A percentile compares a stretch with the other conserved stretches of the same genome.
Conservation (phyloP, 164 flowering plant genomes). For the Aristolochia fimbriata region DNA sequence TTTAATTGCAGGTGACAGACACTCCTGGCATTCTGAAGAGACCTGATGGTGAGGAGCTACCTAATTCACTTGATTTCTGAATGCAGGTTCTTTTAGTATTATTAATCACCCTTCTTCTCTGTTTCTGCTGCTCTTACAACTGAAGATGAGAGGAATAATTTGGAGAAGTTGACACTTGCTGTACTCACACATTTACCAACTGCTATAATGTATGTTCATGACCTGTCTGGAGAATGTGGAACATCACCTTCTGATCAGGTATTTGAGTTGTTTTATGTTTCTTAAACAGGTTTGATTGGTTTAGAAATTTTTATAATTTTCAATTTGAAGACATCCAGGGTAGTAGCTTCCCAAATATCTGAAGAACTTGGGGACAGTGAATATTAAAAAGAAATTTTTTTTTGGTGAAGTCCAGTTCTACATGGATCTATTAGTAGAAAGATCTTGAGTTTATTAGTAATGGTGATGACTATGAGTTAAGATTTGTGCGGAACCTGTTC, state of each 20-base stretch:
- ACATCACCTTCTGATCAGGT: constrained; percentile 95
- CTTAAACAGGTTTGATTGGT: not conserved
- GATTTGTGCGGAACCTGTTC: no score
- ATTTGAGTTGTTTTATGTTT: not conserved
- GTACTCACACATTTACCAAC: constrained; percentile 94
- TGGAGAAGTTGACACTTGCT: constrained; percentile 92
- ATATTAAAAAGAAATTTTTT: no score
- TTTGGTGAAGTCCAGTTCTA: no score
- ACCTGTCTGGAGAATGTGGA: constrained; percentile 92
- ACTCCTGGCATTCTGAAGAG: constrained; percentile 88
- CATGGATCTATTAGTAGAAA: no score
- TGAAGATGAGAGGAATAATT: constrained; percentile 85
- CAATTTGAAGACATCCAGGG: no score
- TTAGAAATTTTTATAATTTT: no score
- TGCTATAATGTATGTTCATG: constrained; percentile 87
- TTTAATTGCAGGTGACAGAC: constrained; percentile 73
- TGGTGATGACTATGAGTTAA: no score
- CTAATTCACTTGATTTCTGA: not conserved
- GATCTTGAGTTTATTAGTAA: no score
- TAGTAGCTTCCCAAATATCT: no score
- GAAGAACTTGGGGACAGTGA: no score
- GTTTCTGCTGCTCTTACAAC: not conserved
- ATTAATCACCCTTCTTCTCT: not conserved
- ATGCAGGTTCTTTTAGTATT: not conserved
- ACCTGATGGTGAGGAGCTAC: constrained; percentile 53